Conservation (phyloP, 2,329 filamentous ascomycete species). For the Tolypocladium paradoxum region DNA sequence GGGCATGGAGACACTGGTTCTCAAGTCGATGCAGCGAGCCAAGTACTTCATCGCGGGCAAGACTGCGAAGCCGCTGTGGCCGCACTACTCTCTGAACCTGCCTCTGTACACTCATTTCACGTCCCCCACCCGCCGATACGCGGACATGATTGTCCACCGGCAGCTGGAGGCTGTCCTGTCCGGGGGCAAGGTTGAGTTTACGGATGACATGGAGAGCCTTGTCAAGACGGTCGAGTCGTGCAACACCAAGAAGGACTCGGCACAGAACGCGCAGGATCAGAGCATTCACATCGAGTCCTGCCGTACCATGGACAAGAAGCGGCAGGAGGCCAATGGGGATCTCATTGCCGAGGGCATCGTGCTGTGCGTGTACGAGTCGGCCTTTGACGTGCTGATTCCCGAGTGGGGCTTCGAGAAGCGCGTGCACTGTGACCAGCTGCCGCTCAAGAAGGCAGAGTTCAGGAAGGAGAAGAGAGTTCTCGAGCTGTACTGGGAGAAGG, state of each 20-base stretch:
- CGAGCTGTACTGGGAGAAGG: slow-evolving; percentile 99
- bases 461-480: slow-evolving; percentile 90
- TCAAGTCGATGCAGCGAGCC: slow-evolving; percentile 92
- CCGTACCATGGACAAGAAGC: slow-evolving; percentile 87
- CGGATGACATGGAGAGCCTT: slow-evolving; percentile 77
- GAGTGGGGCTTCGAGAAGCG: slow-evolving; percentile 99
- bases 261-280: slow-evolving; percentile 94
- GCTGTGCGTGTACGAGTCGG: slow-evolving; percentile 94
- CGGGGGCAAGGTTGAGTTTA: slow-evolving; percentile 71
- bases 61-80: slow-evolving; percentile 63
- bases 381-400: slow-evolving; percentile 94
- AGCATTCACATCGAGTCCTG: slow-evolving; percentile 98
- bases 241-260: slow-evolving; percentile 98
- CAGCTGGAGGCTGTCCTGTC: slow-evolving; percentile 84
- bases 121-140: slow-evolving; percentile 86
- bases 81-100: slow-evolving; percentile 86
- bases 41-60: slow-evolving; percentile 89
- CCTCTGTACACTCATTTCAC: slow-evolving; percentile 97
- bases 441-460: slow-evolving; percentile 98
- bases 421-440: slow-evolving; percentile 95
- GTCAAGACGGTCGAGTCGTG: slow-evolving; percentile 89
- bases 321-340: slow-evolving; percentile 77
- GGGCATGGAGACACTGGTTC: slow-evolving; percentile 91
- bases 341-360: slow-evolving; percentile 94
- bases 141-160: slow-evolving; percentile 89